Percentiles rank a stretch among this genome's conserved stretches.
These are phyloP conservation scores for Teratosphaeria nubilosa DNA, from an alignment of 2,329 filamentous ascomycete genomes.

Conservation along the genomic window DNA sequence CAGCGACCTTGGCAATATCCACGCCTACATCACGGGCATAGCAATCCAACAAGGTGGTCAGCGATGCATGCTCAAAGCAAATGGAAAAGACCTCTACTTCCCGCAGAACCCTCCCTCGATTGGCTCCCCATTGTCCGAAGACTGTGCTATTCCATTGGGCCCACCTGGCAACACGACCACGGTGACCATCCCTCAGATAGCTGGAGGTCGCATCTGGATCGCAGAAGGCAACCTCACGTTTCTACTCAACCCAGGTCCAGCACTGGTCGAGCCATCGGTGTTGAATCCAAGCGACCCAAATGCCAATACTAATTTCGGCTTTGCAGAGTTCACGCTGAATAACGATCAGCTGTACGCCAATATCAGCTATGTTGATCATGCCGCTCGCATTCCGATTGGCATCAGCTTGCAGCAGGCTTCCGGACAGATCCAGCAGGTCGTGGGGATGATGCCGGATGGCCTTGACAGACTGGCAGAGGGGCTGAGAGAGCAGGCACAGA, in stretches of 20 bases:
- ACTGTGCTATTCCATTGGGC: constrained; percentile 28
- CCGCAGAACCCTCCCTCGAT: constrained; percentile 22
- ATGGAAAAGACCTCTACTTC: constrained; percentile 27
- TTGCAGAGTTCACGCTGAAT: constrained; percentile 41
- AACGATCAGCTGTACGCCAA: constrained; percentile 39
- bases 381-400: constrained; percentile 32
- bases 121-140: constrained; percentile 23
- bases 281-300: constrained; percentile 34
- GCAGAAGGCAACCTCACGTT: constrained; percentile 26
- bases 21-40: constrained; percentile 21
- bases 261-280: constrained; percentile 27
- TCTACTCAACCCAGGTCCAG: constrained; percentile 27
- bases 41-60: constrained; percentile 25
- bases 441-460: constrained; percentile 50
- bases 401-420: constrained; percentile 28
- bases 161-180: constrained; percentile 22
- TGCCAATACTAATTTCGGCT: constrained; percentile 35
- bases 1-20: constrained; percentile 21
- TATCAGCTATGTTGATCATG: constrained; percentile 30
- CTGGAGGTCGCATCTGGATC: constrained; percentile 31
- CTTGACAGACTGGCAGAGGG: constrained; percentile 46
- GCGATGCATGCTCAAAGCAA: constrained; percentile 24
- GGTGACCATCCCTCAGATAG: constrained; percentile 24
- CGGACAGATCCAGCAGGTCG: constrained; percentile 39
- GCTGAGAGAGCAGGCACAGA: constrained; percentile 44